phyloP scores from a whole-genome alignment of 176 grass and related monocot genomes.

The Hsuehochloa calcarea region DNA sequence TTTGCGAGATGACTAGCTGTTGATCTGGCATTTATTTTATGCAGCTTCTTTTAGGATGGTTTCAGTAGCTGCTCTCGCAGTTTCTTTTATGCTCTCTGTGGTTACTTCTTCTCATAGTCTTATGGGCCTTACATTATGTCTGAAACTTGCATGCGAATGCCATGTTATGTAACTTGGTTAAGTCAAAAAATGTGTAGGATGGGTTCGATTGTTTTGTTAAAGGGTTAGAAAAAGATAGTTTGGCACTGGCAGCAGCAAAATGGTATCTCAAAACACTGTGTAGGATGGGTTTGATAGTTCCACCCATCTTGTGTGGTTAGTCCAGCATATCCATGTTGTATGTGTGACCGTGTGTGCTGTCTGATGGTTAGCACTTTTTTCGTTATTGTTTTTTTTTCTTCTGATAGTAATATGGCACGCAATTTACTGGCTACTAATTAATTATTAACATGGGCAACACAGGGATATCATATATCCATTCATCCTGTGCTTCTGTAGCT shows the following conservation, averaged over 20 bases:
- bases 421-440: not conserved
- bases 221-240: not conserved
- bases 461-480: not conserved
- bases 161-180: not conserved
- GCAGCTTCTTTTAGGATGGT: not conserved
- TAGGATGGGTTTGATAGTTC: not conserved
- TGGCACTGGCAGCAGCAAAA: not conserved
- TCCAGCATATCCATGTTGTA: not conserved
- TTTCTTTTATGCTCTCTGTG: not conserved
- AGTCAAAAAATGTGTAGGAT: not conserved
- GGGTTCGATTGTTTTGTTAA: not conserved
- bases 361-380: not conserved
- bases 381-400: constrained; percentile 22
- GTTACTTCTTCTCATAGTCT: not conserved
- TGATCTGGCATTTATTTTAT: constrained; percentile 6
- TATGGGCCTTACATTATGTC: not conserved
- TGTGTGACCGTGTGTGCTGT: not conserved
- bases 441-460: not conserved
- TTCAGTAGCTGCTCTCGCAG: not conserved
- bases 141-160: not conserved
- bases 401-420: not conserved
- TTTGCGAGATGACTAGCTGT: not conserved
- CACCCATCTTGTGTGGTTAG: not conserved
- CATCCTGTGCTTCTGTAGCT: not conserved
- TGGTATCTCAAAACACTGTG: not conserved